These are phyloP conservation scores for Penicillium ochrochloron DNA, from an alignment of 495 filamentous ascomycete genomes.

Conservation along the genomic window DNA sequence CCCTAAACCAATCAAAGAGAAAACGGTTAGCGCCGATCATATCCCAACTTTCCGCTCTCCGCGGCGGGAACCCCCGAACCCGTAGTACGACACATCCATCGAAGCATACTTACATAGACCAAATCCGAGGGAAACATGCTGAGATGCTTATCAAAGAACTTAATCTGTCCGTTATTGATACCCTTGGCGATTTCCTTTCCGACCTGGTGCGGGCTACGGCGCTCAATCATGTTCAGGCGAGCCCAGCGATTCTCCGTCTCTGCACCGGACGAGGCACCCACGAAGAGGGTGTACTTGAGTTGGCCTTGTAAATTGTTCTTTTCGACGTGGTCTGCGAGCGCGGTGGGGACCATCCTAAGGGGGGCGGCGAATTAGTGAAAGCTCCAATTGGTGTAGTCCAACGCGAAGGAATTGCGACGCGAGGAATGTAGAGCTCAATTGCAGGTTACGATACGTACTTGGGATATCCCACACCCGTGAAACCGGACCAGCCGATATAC, in stretches of 20 bases:
- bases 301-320: conserved; percentile 85
- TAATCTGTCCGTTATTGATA: conserved; percentile 86
- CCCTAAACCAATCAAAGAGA: conserved; percentile 48
- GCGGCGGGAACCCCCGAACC: conserved; percentile 19
- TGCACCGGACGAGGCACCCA: conserved; percentile 85
- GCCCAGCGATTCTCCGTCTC: conserved; percentile 95
- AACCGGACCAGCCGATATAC: conserved; percentile 89
- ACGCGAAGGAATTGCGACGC: background rate
- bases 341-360: conserved; percentile 77
- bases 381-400: background rate
- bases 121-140: conserved; percentile 92
- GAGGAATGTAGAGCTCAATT: background rate
- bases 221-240: conserved; percentile 82
- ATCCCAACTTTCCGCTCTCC: conserved; percentile 7
- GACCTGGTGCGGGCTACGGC: conserved; percentile 84
- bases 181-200: conserved; percentile 90
- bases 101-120: conserved; percentile 64
- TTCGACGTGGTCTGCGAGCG: conserved; percentile 87
- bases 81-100: background rate
- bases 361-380: background rate
- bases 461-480: conserved; percentile 89
- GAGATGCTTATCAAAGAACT: conserved; percentile 91
- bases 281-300: conserved; percentile 83
- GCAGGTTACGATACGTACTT: conserved; percentile 62
- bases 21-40: conserved; percentile 24